These are phyloP conservation scores for Colletotrichum chrysophilum DNA, from an alignment of 2,329 filamentous ascomycete species.

Conservation along the genomic window DNA sequence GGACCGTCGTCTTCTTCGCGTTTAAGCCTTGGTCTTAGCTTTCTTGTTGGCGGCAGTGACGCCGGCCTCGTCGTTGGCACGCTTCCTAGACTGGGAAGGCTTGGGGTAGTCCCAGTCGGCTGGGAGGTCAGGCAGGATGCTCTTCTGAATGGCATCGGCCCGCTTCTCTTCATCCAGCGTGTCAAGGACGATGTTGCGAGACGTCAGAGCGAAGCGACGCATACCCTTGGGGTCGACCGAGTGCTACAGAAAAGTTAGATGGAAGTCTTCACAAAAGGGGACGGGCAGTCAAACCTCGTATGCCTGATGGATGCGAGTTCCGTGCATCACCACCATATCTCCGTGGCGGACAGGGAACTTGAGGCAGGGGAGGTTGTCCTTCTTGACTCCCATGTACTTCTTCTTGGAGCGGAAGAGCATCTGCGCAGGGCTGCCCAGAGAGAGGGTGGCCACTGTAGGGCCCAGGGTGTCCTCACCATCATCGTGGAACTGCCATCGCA, in stretches of 20 bases:
- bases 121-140: slow-evolving; percentile 33
- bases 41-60: background rate
- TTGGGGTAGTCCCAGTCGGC: slow-evolving; percentile 4
- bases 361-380: slow-evolving; percentile 25
- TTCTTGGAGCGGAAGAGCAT: slow-evolving; percentile 66
- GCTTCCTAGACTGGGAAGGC: background rate
- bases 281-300: slow-evolving; percentile 52
- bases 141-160: slow-evolving; percentile 31
- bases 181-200: slow-evolving; percentile 53
- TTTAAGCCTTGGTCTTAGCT: background rate
- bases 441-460: slow-evolving; percentile 66
- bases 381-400: slow-evolving; percentile 22
- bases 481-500: slow-evolving; percentile 61
- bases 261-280: background rate
- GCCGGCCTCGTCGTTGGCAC: background rate
- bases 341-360: slow-evolving; percentile 60
- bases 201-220: slow-evolving; percentile 62
- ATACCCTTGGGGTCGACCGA: slow-evolving; percentile 54
- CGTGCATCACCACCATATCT: slow-evolving; percentile 70
- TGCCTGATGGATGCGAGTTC: slow-evolving; percentile 59
- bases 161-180: slow-evolving; percentile 37
- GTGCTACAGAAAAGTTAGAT: slow-evolving; percentile 44
- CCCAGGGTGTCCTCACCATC: slow-evolving; percentile 70
- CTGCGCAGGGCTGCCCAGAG: slow-evolving; percentile 60
- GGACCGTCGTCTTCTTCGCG: background rate